phyloP scores from a whole-genome alignment of 2,329 filamentous ascomycete genomes.

The Pseudogymnoascus sp. region DNA sequence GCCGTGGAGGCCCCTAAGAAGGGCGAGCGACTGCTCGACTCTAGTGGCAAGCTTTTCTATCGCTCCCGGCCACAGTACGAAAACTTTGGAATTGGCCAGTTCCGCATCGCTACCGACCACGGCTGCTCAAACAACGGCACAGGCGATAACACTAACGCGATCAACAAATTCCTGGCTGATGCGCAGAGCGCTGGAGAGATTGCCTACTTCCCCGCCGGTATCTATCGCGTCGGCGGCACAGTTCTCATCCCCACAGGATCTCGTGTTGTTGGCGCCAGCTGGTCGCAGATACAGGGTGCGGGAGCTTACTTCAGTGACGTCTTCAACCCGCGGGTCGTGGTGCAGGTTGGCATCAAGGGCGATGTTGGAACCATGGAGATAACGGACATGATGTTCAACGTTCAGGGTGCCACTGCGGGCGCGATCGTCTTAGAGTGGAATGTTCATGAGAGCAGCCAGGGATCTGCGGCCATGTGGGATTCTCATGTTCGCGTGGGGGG shows the following conservation, averaged over 20 bases:
- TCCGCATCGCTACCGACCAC: slow-evolving; percentile 37
- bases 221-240: slow-evolving; percentile 42
- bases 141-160: slow-evolving; percentile 27
- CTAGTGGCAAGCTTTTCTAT: slow-evolving; percentile 40
- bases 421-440: slow-evolving; percentile 42
- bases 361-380: slow-evolving; percentile 42
- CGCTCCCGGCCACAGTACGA: slow-evolving; percentile 49
- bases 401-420: slow-evolving; percentile 35
- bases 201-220: slow-evolving; percentile 39
- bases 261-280: slow-evolving; percentile 46
- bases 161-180: no score
- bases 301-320: slow-evolving; percentile 37
- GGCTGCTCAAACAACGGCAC: slow-evolving; percentile 52
- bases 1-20: slow-evolving; percentile 26
- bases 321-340: slow-evolving; percentile 36
- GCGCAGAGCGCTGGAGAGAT: no score
- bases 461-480: slow-evolving; percentile 38
- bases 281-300: slow-evolving; percentile 40
- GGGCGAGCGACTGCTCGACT: slow-evolving; percentile 34
- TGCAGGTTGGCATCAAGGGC: slow-evolving; percentile 42
- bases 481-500: slow-evolving; percentile 30
- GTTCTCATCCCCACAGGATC: slow-evolving; percentile 40
- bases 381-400: slow-evolving; percentile 44
- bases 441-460: slow-evolving; percentile 40
- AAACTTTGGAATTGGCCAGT: slow-evolving; percentile 28